These are phyloP conservation scores for Limnanthes douglasii DNA, from an alignment of 345 rosid species.

Conservation along the genomic window DNA sequence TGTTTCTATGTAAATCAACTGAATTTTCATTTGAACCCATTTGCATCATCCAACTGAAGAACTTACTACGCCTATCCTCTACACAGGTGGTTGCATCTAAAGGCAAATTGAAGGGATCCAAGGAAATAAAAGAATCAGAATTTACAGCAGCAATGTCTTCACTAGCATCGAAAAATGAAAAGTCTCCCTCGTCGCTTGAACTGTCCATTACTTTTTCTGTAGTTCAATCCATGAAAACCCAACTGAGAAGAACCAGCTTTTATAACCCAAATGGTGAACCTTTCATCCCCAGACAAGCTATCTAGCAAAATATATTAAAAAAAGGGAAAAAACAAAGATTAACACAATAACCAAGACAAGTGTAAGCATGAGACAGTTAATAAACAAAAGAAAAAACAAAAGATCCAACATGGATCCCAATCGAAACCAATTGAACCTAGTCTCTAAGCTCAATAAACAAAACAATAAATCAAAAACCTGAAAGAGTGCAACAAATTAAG, in stretches of 20 bases:
- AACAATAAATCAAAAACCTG: no score
- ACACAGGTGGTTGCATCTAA: no score
- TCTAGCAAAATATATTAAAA: slow-evolving; percentile 13
- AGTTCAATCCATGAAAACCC: slow-evolving; percentile 56
- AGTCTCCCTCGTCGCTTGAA: slow-evolving; percentile 38
- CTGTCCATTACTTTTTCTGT: slow-evolving; percentile 35
- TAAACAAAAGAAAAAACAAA: slow-evolving; percentile 25
- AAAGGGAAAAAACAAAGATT: slow-evolving; percentile 6
- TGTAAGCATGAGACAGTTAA: slow-evolving; percentile 13
- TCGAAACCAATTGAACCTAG: slow-evolving; percentile 47
- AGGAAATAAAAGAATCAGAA: no score
- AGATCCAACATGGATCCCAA: slow-evolving; percentile 90
- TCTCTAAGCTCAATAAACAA: slow-evolving; percentile 11
- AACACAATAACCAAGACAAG: slow-evolving; percentile 42
- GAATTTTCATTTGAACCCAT: slow-evolving; percentile 11
- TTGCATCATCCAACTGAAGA: slow-evolving; percentile 46
- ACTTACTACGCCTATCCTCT: slow-evolving; percentile 36
- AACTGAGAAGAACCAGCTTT: slow-evolving; percentile 16
- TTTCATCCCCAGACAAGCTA: slow-evolving; percentile 33
- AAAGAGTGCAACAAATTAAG: slow-evolving; percentile 20
- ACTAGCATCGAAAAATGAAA: slow-evolving; percentile 54
- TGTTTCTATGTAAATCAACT: slow-evolving; percentile 7
- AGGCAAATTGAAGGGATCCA: no score
- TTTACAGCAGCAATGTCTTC: slow-evolving; percentile 33
- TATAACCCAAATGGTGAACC: slow-evolving; percentile 15